Percentiles rank a stretch among this genome's conserved stretches.
These are phyloP conservation scores for Akebia trifoliata DNA, from an alignment of 164 flowering plant species.

Conservation along the genomic window DNA sequence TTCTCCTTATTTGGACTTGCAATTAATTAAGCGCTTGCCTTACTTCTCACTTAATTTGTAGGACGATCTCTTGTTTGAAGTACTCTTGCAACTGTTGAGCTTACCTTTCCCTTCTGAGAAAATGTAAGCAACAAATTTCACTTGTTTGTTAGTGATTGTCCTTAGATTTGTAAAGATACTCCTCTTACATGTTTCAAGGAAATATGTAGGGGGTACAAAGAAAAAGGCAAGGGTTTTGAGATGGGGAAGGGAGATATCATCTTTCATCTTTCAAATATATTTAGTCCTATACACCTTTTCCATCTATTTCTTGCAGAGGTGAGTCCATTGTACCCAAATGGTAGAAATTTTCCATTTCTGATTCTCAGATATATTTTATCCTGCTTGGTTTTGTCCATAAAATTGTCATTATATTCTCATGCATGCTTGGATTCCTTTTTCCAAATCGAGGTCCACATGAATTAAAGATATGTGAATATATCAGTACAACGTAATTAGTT, in stretches of 20 bases:
- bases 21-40: background rate
- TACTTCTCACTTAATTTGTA: constrained; percentile 16
- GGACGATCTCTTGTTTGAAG: constrained; percentile 84
- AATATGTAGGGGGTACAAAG: constrained; percentile 17
- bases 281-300: constrained; percentile 64
- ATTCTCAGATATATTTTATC: background rate
- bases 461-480: too few species aligned
- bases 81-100: constrained; percentile 58
- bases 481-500: too few species aligned
- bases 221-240: constrained; percentile 14
- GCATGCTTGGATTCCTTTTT: too few species aligned
- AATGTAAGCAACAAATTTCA: constrained; percentile 33
- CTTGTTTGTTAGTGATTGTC: background rate
- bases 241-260: constrained; percentile 31
- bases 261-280: constrained; percentile 44
- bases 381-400: too few species aligned
- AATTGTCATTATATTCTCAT: too few species aligned
- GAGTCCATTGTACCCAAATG: constrained; percentile 11
- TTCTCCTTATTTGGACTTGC: constrained; percentile 1
- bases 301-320: constrained; percentile 80
- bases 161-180: background rate
- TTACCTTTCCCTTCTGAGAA: constrained; percentile 25
- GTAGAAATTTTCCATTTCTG: background rate
- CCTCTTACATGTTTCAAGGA: background rate
- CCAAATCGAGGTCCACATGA: too few species aligned